Evolutionary conservation across 495 filamentous ascomycete genomes (phyloP), one percentile per base, ranked within the genome.

Genomic region (Annulohypoxylon stygium): DNA sequence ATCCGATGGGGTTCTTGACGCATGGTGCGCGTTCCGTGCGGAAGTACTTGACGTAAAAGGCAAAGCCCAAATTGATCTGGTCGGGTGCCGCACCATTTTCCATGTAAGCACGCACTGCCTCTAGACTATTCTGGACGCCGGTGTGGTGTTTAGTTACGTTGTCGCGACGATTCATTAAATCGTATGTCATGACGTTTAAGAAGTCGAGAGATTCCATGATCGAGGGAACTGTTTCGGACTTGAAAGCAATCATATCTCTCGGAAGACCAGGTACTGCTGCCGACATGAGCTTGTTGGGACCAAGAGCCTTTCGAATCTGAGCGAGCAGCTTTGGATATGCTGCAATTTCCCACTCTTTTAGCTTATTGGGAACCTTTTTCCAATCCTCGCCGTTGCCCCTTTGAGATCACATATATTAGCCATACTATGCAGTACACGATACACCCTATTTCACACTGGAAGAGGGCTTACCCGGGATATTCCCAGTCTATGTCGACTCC

Each of bases 151-250:
- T 87, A 4, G 91, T 93, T 9, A 88, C 79, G 67, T 83, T 88
- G 74, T 93, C 89, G 16, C 92, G 89, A 20, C 92, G 88, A 81
- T 93, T 93, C 87, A 92, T 91, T 59, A 94, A 76, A 70, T 94
- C 92, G 80, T 94, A 94, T 20, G 87, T 88, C 92, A 94, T 94
- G 59, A 94, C 86, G 75, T 93, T 94, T 75, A 93, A 81, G 79
- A 92, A 91, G 77, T 93, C 91, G 9, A 93, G 83, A 0, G 88
- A 86, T 51, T 81, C 74, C 81, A 85, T 89, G 76, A 94, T 92
- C 53, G 80, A 75, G 1, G 91, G 90, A 0, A 91, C 83, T 0
- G 87, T 89, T 33, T 87, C 78, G n/a, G 82, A 73, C 7, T 87
- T 93, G 76, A 90, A 94, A 54, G 91, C 91, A 12, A 94, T 84